Conservation (phyloP, 2,329 filamentous ascomycete genomes). For the Tolypocladium amazonense region DNA sequence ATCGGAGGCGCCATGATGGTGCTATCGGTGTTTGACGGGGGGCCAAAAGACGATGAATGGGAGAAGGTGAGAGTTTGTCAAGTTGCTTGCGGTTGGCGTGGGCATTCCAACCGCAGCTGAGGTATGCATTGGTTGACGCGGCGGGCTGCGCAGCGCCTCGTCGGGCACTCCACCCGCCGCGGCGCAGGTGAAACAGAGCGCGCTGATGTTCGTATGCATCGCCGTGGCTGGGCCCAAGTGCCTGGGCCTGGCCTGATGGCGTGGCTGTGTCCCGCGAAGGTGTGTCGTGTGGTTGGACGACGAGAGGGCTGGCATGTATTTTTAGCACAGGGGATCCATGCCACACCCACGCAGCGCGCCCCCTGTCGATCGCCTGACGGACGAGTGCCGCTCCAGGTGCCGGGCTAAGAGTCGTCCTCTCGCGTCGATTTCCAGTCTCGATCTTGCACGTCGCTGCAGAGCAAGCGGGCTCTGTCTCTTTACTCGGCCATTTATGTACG, state of each 20-base stretch:
- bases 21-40: not conserved
- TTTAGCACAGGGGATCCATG: not conserved
- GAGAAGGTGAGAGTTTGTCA: too few relatives aligned
- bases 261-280: not conserved
- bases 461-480: too few relatives aligned
- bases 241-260: not conserved
- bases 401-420: not conserved
- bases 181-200: too few relatives aligned
- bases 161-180: not conserved
- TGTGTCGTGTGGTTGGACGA: not conserved
- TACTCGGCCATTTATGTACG: too few relatives aligned
- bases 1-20: not conserved
- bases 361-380: not conserved
- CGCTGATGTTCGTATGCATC: not conserved
- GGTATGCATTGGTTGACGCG: not conserved
- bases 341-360: not conserved
- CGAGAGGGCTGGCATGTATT: too few relatives aligned
- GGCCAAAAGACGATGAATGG: not conserved
- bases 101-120: not conserved
- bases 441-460: too few relatives aligned
- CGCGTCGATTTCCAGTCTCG: too few relatives aligned
- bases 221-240: not conserved
- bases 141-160: not conserved
- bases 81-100: not conserved
- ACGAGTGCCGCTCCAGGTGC: not conserved